Evolutionary conservation across 441 rosid species (phyloP).

Genomic region (Isatis lusitanica): DNA sequence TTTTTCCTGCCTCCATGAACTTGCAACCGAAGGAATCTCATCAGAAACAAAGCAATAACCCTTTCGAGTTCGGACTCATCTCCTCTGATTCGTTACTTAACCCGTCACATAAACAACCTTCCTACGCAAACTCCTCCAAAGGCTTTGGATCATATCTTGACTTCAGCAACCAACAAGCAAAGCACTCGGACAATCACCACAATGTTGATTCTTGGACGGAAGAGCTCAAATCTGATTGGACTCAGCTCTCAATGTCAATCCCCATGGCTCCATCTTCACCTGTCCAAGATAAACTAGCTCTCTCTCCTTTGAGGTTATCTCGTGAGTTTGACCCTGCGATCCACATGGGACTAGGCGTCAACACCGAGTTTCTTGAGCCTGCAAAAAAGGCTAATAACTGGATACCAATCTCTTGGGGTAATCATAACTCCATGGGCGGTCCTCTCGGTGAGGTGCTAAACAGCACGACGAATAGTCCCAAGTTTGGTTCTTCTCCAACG

Average conservation of each 20-base stretch:
- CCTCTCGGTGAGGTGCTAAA: constrained; percentile 75
- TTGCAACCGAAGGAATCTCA: constrained; percentile 37
- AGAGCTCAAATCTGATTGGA: constrained; percentile 59
- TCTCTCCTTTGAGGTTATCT: constrained; percentile 52
- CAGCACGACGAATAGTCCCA: constrained; percentile 50
- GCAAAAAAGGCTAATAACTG: constrained; percentile 52
- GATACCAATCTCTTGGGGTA: constrained; percentile 67
- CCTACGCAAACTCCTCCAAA: constrained; percentile 29
- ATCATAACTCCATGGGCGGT: constrained; percentile 59
- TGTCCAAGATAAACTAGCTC: constrained; percentile 42
- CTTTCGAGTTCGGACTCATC: constrained; percentile 45
- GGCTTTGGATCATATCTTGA: constrained; percentile 39
- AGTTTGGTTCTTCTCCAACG: constrained; percentile 55
- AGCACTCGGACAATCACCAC: constrained; percentile 37
- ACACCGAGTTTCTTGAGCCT: constrained; percentile 39
- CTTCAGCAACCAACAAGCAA: constrained; percentile 45
- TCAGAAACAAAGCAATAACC: constrained; percentile 37
- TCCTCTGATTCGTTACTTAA: constrained; percentile 47
- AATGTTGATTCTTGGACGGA: constrained; percentile 57
- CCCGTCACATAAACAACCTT: constrained; percentile 36
- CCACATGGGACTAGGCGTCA: constrained; percentile 39
- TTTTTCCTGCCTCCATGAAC: constrained; percentile 36
- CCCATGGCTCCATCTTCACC: constrained; percentile 56
- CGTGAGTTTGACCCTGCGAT: constrained; percentile 48
- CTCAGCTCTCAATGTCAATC: constrained; percentile 70